These are phyloP conservation scores for Baudoinia panamericana DNA, from an alignment of 495 filamentous ascomycete species.

Conservation along the genomic window DNA sequence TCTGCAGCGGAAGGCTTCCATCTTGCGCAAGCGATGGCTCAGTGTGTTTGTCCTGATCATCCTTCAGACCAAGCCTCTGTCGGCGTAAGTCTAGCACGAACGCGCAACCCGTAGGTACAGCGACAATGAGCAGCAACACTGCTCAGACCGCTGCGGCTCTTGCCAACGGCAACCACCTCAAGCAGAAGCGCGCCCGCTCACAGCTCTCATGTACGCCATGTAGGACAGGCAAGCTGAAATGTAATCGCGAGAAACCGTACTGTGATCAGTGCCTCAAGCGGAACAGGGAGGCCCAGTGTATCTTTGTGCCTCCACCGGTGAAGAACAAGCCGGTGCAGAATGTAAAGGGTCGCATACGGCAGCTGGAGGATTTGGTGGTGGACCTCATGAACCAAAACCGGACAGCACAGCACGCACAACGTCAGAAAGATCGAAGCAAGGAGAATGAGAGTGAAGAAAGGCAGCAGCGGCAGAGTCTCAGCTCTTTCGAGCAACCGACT, in stretches of 20 bases:
- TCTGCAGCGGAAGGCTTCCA: no score
- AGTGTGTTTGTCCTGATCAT: no score
- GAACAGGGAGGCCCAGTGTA: constrained; percentile 21
- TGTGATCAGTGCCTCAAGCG: constrained; percentile 32
- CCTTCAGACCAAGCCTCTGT: no score
- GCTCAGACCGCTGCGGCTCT: no score
- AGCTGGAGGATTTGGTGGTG: constrained; percentile 26
- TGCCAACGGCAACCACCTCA: constrained; percentile 10
- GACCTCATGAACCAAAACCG: constrained; percentile 20
- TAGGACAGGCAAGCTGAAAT: constrained; percentile 29
- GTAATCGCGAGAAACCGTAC: constrained; percentile 26
- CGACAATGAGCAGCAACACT: no score
- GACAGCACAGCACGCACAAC: background rate
- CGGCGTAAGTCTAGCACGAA: no score
- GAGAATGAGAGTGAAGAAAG: background rate
- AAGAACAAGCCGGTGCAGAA: constrained; percentile 28
- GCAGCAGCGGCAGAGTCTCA: background rate
- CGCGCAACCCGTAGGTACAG: no score
- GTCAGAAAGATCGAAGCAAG: constrained; percentile 1
- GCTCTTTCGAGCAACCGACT: constrained; percentile 12
- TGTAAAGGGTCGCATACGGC: constrained; percentile 29
- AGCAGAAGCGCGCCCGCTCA: constrained; percentile 25
- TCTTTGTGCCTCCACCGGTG: constrained; percentile 25
- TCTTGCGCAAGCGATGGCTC: no score
- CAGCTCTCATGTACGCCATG: constrained; percentile 29